These are phyloP conservation scores for Fomitopsis pulvina DNA, from an alignment of 768 basidiomycete genomes.

Conservation along the genomic window DNA sequence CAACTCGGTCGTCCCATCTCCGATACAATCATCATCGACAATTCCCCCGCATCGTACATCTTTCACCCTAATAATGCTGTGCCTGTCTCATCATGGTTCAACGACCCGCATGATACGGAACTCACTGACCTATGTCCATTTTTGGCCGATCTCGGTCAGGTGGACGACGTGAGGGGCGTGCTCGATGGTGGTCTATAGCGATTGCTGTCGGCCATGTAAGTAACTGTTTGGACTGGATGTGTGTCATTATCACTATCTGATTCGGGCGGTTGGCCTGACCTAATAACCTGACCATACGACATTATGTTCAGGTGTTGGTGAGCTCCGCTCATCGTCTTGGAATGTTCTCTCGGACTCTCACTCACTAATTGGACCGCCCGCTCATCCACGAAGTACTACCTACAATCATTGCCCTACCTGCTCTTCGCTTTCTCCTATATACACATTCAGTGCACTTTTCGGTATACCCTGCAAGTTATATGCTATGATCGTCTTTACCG, in stretches of 20 bases:
- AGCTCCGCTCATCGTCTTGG: background rate
- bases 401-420: background rate
- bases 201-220: background rate
- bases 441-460: constrained; percentile 9
- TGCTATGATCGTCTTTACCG: background rate
- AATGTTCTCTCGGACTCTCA: background rate
- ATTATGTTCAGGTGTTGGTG: background rate
- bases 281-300: constrained; percentile 2
- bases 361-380: background rate
- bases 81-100: constrained; percentile 99
- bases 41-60: constrained; percentile 97
- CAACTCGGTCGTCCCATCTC: constrained; percentile 92
- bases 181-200: constrained; percentile 23
- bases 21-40: constrained; percentile 96
- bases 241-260: constrained; percentile 6
- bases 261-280: background rate
- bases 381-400: background rate
- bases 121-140: constrained; percentile 94
- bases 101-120: constrained; percentile 97
- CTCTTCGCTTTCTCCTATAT: constrained; percentile 3
- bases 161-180: constrained; percentile 77
- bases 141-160: constrained; percentile 77
- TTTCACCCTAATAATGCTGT: constrained; percentile 99
- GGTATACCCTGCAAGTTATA: constrained; percentile 13
- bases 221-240: background rate